Conservation (phyloP, 345 rosid species). For the Populus deltoides region DNA sequence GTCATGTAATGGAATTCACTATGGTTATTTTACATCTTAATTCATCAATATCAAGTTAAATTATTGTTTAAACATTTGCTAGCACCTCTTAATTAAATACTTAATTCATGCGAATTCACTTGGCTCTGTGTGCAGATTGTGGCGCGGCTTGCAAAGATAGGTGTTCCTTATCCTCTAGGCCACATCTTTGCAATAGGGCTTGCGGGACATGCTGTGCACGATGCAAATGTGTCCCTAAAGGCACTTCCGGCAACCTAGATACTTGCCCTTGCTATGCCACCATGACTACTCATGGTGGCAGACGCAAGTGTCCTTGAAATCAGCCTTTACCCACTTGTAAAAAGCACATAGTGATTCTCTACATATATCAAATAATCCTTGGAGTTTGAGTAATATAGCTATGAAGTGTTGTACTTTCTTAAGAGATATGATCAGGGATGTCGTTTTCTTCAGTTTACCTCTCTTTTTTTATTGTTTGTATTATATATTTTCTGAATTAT, state of each 20-base stretch:
- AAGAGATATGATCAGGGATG: too few relatives aligned
- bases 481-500: background rate
- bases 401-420: background rate
- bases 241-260: conserved; percentile 30
- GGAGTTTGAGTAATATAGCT: background rate
- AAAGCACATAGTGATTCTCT: background rate
- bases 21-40: too few relatives aligned
- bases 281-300: conserved; percentile 31
- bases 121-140: conserved; percentile 3
- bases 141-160: conserved; percentile 18
- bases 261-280: conserved; percentile 30
- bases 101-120: background rate
- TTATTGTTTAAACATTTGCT: background rate
- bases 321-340: background rate
- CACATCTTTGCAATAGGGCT: conserved; percentile 28
- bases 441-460: too few relatives aligned
- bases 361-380: background rate
- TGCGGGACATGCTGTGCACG: conserved; percentile 31
- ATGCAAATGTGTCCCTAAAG: conserved; percentile 32
- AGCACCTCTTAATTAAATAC: background rate
- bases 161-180: conserved; percentile 26
- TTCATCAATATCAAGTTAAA: background rate
- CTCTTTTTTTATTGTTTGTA: background rate
- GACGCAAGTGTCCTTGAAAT: conserved; percentile 24
- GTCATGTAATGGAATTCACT: too few relatives aligned